These are phyloP conservation scores for Kuraishia borneana DNA, from an alignment of 805 yeast genomes.

Conservation along the genomic window DNA sequence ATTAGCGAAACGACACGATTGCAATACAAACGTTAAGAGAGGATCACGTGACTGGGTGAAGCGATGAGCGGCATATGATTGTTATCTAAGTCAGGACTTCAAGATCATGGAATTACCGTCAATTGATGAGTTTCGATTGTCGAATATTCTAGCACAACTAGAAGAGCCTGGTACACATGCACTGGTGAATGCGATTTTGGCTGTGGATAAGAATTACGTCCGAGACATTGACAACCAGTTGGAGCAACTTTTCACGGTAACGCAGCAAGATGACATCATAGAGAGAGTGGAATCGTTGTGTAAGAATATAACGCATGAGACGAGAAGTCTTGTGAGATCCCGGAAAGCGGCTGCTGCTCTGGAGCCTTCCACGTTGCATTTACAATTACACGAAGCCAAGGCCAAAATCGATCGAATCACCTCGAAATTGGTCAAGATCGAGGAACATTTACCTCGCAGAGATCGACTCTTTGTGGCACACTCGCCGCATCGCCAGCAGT, in stretches of 20 bases:
- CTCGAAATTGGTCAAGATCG: slow-evolving; percentile 19
- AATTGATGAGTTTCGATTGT: slow-evolving; percentile 14
- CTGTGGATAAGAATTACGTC: background rate
- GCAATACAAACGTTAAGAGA: too few species aligned
- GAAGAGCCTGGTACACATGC: slow-evolving; percentile 9
- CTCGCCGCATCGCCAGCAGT: slow-evolving; percentile 30
- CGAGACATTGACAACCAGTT: background rate
- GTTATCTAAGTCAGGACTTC: too few species aligned
- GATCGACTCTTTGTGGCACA: slow-evolving; percentile 23
- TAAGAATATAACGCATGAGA: too few species aligned
- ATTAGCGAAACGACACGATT: too few species aligned
- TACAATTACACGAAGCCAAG: slow-evolving; percentile 6
- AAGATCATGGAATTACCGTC: too few species aligned
- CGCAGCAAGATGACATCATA: slow-evolving; percentile 2
- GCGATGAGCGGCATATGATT: background rate
- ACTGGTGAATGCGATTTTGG: background rate
- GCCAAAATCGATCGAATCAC: slow-evolving; percentile 13
- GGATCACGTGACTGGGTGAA: too few species aligned
- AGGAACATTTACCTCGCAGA: slow-evolving; percentile 20
- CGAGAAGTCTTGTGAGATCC: too few species aligned
- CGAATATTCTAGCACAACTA: slow-evolving; percentile 11
- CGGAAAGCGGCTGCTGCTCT: background rate
- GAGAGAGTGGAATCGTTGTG: background rate
- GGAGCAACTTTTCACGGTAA: background rate
- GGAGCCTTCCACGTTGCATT: too few species aligned